Evolutionary conservation across 441 rosid species (phyloP).

Genomic region (Flueggea neowawraea): DNA sequence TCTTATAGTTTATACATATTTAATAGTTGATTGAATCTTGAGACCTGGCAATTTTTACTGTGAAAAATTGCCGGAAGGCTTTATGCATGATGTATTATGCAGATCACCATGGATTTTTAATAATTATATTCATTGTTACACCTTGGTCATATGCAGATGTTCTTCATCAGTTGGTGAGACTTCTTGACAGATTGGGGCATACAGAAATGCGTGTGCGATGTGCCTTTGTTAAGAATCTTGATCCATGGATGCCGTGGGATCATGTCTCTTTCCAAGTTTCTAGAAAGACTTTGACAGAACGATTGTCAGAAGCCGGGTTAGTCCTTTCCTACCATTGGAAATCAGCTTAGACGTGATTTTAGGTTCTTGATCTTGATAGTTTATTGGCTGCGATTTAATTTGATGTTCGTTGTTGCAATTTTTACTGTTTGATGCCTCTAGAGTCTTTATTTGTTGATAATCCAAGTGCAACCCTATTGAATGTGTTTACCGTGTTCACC

Average conservation of each 20-base stretch:
- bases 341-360: conserved; percentile 18
- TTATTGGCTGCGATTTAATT: conserved; percentile 15
- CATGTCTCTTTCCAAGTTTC: no score
- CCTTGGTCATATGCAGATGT: conserved; percentile 92
- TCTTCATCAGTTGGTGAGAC: no score
- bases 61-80: conserved; percentile 85
- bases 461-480: conserved; percentile 4
- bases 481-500: no score
- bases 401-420: conserved; percentile 12
- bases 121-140: conserved; percentile 86
- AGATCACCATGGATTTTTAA: conserved; percentile 92
- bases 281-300: no score
- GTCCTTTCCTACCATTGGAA: no score
- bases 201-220: no score
- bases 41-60: conserved; percentile 3
- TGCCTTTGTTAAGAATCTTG: no score
- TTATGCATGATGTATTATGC: conserved; percentile 92
- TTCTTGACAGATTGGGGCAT: no score
- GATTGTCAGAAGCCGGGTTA: no score
- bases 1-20: not conserved
- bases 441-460: conserved; percentile 21
- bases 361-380: conserved; percentile 22
- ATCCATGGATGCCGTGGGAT: no score
- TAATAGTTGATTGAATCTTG: not conserved
- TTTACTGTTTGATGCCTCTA: conserved; percentile 20